Conservation (phyloP, 768 basidiomycete genomes). For the Tremella fuciformis region DNA sequence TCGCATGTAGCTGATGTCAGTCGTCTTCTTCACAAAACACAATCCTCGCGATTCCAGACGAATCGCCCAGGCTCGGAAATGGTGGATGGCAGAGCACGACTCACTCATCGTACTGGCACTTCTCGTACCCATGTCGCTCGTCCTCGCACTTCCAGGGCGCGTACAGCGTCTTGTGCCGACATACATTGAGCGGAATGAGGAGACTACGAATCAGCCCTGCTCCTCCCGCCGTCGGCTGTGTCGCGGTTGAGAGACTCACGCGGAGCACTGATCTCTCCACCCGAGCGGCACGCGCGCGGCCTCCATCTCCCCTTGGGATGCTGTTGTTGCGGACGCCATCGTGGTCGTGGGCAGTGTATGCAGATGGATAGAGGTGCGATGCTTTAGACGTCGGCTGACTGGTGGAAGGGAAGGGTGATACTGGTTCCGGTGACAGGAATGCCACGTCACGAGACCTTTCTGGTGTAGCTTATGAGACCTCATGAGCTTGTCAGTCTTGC, state of each 20-base stretch:
- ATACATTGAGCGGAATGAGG: conserved; percentile 80
- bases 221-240: neutral
- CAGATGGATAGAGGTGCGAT: neutral
- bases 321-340: conserved; percentile 73
- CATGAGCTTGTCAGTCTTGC: too few species aligned
- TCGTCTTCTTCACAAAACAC: neutral
- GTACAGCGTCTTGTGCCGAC: conserved; percentile 72
- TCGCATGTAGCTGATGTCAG: conserved; percentile 66
- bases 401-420: neutral
- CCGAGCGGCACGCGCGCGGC: conserved; percentile 68
- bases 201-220: conserved; percentile 58
- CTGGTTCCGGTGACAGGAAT: too few species aligned
- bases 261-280: conserved; percentile 87
- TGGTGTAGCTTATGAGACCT: too few species aligned
- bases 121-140: conserved; percentile 60
- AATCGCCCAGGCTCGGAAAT: neutral
- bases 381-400: neutral
- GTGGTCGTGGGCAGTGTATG: conserved; percentile 50
- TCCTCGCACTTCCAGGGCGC: conserved; percentile 92
- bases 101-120: conserved; percentile 88
- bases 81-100: conserved; percentile 46
- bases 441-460: too few species aligned
- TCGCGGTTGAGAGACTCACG: conserved; percentile 58
- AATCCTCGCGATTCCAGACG: neutral
- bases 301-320: conserved; percentile 80